Evolutionary conservation across 106 monocot genomes (phyloP).

Genomic region (Apostasia ramifera): DNA sequence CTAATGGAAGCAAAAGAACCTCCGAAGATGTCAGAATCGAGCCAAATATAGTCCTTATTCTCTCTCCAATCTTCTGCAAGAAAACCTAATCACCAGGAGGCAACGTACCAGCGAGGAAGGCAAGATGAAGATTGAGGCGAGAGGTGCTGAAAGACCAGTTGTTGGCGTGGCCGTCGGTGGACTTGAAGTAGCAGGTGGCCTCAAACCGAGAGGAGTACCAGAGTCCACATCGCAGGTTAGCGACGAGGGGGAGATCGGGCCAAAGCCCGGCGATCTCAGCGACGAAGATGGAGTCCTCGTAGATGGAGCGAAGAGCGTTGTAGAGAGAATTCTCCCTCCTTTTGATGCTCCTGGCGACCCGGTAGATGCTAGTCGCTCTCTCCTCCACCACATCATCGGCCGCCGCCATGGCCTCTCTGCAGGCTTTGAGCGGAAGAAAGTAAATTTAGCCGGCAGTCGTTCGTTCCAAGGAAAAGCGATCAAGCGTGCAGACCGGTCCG

Average conservation of each 20-base stretch:
- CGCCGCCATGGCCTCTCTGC: neutral
- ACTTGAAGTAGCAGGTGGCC: slow-evolving; percentile 89
- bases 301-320: slow-evolving; percentile 89
- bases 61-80: neutral
- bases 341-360: slow-evolving; percentile 58
- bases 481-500: too few relatives aligned
- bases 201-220: slow-evolving; percentile 78
- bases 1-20: slow-evolving; percentile 27
- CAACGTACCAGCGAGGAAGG: slow-evolving; percentile 55
- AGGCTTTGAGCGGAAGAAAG: too few relatives aligned
- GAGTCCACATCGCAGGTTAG: slow-evolving; percentile 92
- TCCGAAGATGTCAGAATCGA: neutral
- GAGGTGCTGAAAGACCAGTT: slow-evolving; percentile 89
- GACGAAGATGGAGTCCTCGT: slow-evolving; percentile 84
- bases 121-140: slow-evolving; percentile 90
- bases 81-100: neutral
- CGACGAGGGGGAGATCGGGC: slow-evolving; percentile 79
- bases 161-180: slow-evolving; percentile 88
- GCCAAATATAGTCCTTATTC: neutral
- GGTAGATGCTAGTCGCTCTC: slow-evolving; percentile 51
- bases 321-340: slow-evolving; percentile 40
- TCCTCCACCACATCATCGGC: slow-evolving; percentile 7
- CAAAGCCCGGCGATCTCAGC: slow-evolving; percentile 79
- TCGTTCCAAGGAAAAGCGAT: too few relatives aligned
- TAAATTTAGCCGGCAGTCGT: too few relatives aligned